A percentile compares a stretch with the other conserved stretches of the same genome.
phyloP scores from a whole-genome alignment of 2,329 filamentous ascomycete genomes.

The Colletotrichum brevisporum region DNA sequence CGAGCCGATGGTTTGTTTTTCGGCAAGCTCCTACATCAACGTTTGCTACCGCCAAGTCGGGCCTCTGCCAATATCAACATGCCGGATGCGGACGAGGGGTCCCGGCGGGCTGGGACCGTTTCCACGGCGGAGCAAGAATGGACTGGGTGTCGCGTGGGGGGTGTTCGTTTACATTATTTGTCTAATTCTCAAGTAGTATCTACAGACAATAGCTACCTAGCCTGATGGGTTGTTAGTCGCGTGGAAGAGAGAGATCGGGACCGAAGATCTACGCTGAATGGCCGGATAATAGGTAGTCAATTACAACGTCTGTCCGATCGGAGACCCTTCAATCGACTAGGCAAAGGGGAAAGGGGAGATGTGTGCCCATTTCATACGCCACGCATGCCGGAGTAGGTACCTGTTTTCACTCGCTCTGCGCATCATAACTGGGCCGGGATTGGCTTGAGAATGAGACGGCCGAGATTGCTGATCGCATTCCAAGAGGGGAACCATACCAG shows the following conservation, averaged over 20 bases:
- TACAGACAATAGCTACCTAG: background rate
- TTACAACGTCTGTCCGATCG: too few relatives aligned
- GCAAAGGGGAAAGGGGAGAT: too few relatives aligned
- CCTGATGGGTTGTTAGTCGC: too few relatives aligned
- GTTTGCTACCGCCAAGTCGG: conserved; percentile 1
- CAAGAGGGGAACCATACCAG: background rate
- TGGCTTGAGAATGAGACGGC: background rate
- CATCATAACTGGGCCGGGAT: background rate
- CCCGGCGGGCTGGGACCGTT: background rate
- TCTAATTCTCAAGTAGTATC: too few relatives aligned
- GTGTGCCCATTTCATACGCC: too few relatives aligned
- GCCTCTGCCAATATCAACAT: background rate
- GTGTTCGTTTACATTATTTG: too few relatives aligned
- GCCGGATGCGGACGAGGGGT: conserved; percentile 16
- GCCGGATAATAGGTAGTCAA: too few relatives aligned
- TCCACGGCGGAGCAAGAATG: conserved; percentile 1
- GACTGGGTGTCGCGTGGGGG: background rate
- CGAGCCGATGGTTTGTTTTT: background rate
- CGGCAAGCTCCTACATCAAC: background rate
- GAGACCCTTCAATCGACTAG: too few relatives aligned
- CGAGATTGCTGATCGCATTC: background rate
- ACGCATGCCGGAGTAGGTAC: too few relatives aligned
- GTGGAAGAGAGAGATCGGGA: too few relatives aligned
- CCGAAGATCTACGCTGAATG: too few relatives aligned
- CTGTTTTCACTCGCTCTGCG: background rate